Percentiles rank a stretch among this genome's conserved stretches.
Conservation (phyloP, 1,139 yeast species). For the Candida sp. region DNA sequence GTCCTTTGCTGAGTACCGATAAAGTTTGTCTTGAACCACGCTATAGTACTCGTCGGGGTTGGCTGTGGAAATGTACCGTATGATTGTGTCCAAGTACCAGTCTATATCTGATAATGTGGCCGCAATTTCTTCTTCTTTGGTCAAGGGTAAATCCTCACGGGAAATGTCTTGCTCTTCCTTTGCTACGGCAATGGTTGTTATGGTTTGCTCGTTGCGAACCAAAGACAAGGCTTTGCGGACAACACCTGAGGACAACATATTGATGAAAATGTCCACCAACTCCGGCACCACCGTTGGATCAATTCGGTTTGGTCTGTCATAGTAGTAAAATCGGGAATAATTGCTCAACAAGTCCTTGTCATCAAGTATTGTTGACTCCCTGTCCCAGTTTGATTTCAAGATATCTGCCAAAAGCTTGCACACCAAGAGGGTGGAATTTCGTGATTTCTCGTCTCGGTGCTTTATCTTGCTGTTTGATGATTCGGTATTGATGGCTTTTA, state of each 20-base stretch:
- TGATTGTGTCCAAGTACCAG: constrained; percentile 43
- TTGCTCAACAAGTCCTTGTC: constrained; percentile 23
- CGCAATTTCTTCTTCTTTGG: constrained; percentile 11
- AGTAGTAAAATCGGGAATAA: constrained; percentile 26
- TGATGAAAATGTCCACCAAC: constrained; percentile 23
- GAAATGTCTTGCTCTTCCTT: constrained; percentile 11
- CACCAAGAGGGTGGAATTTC: constrained; percentile 37
- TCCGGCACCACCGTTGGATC: constrained; percentile 16
- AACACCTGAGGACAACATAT: constrained; percentile 25
- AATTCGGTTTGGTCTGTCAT: constrained; percentile 24
- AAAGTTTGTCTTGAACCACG: constrained; percentile 40
- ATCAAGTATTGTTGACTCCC: constrained; percentile 16
- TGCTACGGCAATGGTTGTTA: constrained; percentile 13
- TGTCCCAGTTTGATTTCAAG: constrained; percentile 34
- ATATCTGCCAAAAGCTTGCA: constrained; percentile 36
- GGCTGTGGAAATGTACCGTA: constrained; percentile 58
- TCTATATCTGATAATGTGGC: constrained; percentile 37
- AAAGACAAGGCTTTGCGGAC: constrained; percentile 24
- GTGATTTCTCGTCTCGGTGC: constrained; percentile 36
- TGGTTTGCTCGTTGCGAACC: constrained; percentile 23
- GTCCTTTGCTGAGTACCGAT: constrained; percentile 34
- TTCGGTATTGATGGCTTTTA: constrained; percentile 33
- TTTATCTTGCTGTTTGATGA: constrained; percentile 26
- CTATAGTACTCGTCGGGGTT: constrained; percentile 55
- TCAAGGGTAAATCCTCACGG: constrained; percentile 13